These are phyloP conservation scores for Fusarium liriodendri DNA, from an alignment of 2,329 filamentous ascomycete genomes.

Conservation along the genomic window DNA sequence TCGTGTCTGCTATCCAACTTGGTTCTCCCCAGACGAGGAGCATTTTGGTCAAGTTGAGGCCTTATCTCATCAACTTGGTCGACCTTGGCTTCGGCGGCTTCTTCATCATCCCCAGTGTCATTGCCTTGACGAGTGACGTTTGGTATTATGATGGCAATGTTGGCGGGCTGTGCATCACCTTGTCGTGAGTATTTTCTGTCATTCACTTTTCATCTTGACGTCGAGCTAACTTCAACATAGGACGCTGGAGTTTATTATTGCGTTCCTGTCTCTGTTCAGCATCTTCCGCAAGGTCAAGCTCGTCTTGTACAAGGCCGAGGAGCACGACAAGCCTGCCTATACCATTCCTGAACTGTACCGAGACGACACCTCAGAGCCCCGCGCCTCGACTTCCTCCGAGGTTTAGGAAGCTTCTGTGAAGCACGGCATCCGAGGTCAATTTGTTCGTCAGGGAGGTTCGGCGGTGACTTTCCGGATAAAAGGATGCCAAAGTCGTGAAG, in stretches of 20 bases:
- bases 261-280: conserved; percentile 28
- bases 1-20: background rate
- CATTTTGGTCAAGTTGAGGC: background rate
- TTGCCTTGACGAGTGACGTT: conserved; percentile 11
- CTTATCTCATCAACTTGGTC: conserved; percentile 25
- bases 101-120: conserved; percentile 30
- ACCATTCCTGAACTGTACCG: conserved; percentile 26
- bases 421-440: background rate
- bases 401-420: conserved; percentile 1
- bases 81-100: conserved; percentile 33
- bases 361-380: conserved; percentile 34
- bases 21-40: background rate
- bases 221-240: conserved; percentile 8
- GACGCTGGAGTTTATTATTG: conserved; percentile 21
- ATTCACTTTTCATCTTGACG: background rate
- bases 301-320: conserved; percentile 31
- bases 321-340: conserved; percentile 20
- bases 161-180: conserved; percentile 24
- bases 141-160: conserved; percentile 4
- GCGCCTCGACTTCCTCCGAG: conserved; percentile 31
- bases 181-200: conserved; percentile 29
- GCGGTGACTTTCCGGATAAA: background rate
- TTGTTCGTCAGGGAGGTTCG: background rate
- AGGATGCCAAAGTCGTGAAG: background rate
- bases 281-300: conserved; percentile 35